Conservation (phyloP, 192 early-diverging fungal genomes). For the Coemansia sp. region DNA sequence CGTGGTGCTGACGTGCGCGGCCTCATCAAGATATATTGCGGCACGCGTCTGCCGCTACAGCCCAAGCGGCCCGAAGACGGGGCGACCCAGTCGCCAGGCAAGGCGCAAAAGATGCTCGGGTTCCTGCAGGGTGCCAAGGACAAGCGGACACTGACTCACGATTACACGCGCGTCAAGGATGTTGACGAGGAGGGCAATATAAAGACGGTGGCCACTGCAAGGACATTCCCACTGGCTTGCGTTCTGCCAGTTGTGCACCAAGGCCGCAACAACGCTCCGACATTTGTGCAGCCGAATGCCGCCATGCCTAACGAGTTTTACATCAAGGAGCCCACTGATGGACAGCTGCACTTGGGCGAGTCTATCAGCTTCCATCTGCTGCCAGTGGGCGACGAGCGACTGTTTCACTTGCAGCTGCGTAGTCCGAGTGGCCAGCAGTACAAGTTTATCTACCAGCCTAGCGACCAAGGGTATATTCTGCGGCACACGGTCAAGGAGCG, state of each 20-base stretch:
- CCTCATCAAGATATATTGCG: conserved; percentile 54
- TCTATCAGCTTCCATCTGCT: conserved; percentile 48
- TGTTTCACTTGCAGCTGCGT: conserved; percentile 54
- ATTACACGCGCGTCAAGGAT: conserved; percentile 49
- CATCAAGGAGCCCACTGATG: conserved; percentile 47
- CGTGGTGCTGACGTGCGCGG: conserved; percentile 37
- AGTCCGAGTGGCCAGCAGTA: conserved; percentile 49
- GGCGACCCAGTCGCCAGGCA: background rate
- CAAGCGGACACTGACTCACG: conserved; percentile 31
- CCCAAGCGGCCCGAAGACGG: conserved; percentile 22
- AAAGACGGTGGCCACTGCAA: conserved; percentile 35
- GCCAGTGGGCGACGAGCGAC: conserved; percentile 51
- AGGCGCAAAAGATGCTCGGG: conserved; percentile 45
- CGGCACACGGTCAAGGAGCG: conserved; percentile 54
- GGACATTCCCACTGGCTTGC: conserved; percentile 51
- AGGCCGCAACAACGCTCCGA: conserved; percentile 37
- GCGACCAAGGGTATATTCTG: conserved; percentile 55
- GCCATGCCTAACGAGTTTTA: conserved; percentile 53
- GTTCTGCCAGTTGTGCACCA: conserved; percentile 37
- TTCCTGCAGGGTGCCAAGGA: conserved; percentile 38
- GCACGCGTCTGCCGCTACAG: conserved; percentile 35
- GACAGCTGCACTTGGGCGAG: conserved; percentile 48
- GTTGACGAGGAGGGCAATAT: conserved; percentile 49
- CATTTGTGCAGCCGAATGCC: conserved; percentile 52
- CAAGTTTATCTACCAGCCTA: conserved; percentile 58